phyloP scores from a whole-genome alignment of 2,329 filamentous ascomycete species.

The Truncatella angustata region DNA sequence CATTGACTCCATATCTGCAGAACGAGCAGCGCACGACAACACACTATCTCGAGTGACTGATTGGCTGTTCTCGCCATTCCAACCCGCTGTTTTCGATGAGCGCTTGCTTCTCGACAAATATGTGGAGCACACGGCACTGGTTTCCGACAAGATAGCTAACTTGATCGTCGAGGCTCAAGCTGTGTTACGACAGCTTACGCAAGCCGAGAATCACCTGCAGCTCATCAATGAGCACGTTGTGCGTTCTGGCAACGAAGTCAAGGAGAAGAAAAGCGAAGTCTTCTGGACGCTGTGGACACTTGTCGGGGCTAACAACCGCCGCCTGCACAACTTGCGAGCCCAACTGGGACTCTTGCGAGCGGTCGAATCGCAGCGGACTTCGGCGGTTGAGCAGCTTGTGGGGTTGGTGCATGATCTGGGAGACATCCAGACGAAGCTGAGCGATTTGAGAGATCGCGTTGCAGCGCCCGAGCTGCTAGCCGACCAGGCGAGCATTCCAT shows the following conservation, averaged over 20 bases:
- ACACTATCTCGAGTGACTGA: constrained; percentile 36
- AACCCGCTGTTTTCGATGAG: constrained; percentile 58
- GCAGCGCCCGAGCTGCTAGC: constrained; percentile 62
- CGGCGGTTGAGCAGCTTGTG: constrained; percentile 67
- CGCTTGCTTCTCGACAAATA: constrained; percentile 70
- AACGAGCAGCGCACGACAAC: constrained; percentile 27
- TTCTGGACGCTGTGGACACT: constrained; percentile 71
- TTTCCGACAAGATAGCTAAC: constrained; percentile 65
- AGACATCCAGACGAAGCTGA: constrained; percentile 68
- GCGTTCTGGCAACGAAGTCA: constrained; percentile 59
- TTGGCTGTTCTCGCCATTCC: constrained; percentile 61
- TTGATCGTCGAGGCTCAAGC: constrained; percentile 71
- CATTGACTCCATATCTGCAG: constrained; percentile 57
- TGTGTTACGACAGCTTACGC: constrained; percentile 62
- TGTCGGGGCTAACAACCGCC: constrained; percentile 65
- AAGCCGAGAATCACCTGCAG: constrained; percentile 67
- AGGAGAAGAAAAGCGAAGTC: constrained; percentile 61
- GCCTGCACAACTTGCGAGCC: constrained; percentile 58
- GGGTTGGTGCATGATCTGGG: constrained; percentile 70
- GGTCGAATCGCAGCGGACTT: constrained; percentile 64
- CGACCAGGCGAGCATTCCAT: constrained; percentile 52
- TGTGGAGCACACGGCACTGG: constrained; percentile 66
- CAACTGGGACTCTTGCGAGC: constrained; percentile 64
- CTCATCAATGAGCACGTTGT: constrained; percentile 68
- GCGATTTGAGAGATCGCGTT: constrained; percentile 70